Conservation (phyloP, 1,139 yeast genomes). For the Citeromyces hawaiiensis region DNA sequence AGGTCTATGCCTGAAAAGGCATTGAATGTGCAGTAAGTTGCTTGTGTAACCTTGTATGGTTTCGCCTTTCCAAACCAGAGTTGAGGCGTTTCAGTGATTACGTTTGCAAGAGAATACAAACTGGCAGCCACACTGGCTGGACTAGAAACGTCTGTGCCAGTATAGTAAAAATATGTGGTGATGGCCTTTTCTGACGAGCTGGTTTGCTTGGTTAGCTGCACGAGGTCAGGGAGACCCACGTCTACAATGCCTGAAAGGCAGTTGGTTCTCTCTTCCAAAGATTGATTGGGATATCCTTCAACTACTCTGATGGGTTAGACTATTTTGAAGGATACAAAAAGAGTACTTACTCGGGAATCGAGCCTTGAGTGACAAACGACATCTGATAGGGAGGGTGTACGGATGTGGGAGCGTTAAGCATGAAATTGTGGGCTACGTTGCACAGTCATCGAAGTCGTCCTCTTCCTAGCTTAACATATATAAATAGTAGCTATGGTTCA, state of each 20-base stretch:
- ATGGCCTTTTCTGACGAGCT: constrained; percentile 24
- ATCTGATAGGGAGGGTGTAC: constrained; percentile 5
- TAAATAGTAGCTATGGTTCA: no score
- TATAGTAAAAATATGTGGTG: constrained; percentile 41
- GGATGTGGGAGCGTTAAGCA: neutral
- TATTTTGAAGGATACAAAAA: constrained; percentile 11
- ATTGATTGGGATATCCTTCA: constrained; percentile 36
- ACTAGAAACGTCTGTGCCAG: constrained; percentile 45
- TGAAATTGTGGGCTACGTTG: no score
- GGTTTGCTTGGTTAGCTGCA: constrained; percentile 33
- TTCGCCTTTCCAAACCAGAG: constrained; percentile 45
- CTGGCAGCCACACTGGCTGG: constrained; percentile 48
- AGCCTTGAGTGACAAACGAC: constrained; percentile 27
- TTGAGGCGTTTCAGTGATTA: constrained; percentile 35
- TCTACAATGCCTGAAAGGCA: constrained; percentile 34
- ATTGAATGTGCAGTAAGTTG: constrained; percentile 52
- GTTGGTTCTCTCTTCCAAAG: constrained; percentile 37
- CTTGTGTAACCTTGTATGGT: constrained; percentile 41
- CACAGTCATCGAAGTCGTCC: no score
- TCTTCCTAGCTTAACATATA: no score
- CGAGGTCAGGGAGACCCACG: constrained; percentile 47
- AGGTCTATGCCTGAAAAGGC: constrained; percentile 59
- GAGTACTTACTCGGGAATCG: constrained; percentile 32
- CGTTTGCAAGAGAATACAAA: constrained; percentile 35
- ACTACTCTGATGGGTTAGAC: constrained; percentile 21